phyloP scores from a whole-genome alignment of 257 asterid species.

The Galeopsis tetrahit region DNA sequence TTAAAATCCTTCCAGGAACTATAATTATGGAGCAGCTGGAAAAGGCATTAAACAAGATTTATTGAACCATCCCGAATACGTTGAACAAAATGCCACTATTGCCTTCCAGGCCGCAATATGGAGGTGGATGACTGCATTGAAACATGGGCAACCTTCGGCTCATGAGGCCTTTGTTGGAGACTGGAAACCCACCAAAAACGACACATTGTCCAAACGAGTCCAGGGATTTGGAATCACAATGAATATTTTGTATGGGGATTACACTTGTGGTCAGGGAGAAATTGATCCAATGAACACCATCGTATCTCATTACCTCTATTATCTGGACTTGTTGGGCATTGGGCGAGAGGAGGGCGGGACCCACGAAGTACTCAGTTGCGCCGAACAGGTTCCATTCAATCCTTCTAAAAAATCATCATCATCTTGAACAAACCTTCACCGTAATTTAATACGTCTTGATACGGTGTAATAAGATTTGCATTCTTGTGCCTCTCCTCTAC shows the following conservation, averaged over 20 bases:
- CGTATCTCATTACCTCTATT: slow-evolving; percentile 74
- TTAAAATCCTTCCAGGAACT: slow-evolving; percentile 59
- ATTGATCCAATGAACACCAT: slow-evolving; percentile 71
- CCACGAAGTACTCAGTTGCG: slow-evolving; percentile 71
- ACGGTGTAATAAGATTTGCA: slow-evolving; percentile 46
- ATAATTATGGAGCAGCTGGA: slow-evolving; percentile 70
- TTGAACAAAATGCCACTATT: slow-evolving; percentile 91
- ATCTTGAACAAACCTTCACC: slow-evolving; percentile 39
- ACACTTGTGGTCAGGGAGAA: slow-evolving; percentile 82
- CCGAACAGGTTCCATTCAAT: slow-evolving; percentile 69
- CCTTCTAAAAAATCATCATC: slow-evolving; percentile 51
- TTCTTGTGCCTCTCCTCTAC: not conserved
- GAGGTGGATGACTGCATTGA: slow-evolving; percentile 76
- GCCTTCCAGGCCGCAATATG: slow-evolving; percentile 92
- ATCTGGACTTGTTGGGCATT: slow-evolving; percentile 75
- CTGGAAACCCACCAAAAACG: slow-evolving; percentile 92
- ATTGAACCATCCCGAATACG: slow-evolving; percentile 87
- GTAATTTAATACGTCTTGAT: slow-evolving; percentile 2
- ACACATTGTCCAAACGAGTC: slow-evolving; percentile 65
- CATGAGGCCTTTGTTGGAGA: slow-evolving; percentile 75
- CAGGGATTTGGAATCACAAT: slow-evolving; percentile 92
- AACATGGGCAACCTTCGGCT: slow-evolving; percentile 77
- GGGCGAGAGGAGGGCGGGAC: slow-evolving; percentile 83
- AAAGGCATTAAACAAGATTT: slow-evolving; percentile 68
- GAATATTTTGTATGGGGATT: slow-evolving; percentile 81